Base-by-base conservation (phyloP, 2,329 filamentous ascomycete genomes). In the Sporothrix luriei region DNA sequence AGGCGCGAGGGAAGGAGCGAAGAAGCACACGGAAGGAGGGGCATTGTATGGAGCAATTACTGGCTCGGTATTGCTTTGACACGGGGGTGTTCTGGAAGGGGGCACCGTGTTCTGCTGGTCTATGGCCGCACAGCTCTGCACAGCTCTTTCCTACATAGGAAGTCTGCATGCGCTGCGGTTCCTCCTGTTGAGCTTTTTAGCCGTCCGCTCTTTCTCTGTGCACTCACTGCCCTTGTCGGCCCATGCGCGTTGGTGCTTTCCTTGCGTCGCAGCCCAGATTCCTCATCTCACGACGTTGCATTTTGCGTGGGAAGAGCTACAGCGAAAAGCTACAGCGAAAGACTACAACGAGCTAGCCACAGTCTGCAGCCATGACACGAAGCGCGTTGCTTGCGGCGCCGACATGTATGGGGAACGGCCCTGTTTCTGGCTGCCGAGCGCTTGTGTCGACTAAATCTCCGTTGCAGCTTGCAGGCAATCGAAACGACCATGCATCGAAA, bases 281-380 rank as follows among this genome's bases (percentile, higher is more conserved):
- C 62, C 19, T 65, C 13, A 5, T 51, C 11, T 65, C 62, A 38
- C 46, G 62, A 65, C 46, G 62, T 65, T 65, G 62, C 62, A 65
- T 65, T 33, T 33, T 33, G 33, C 1, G 33, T 33, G 33, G 33
- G 33, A 33, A 9, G 33, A 33, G 6, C 7, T 33, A 9, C 33
- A 33, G 9, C 33, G 13, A 46, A n/a, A n/a, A n/a, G n/a, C n/a
- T n/a, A n/a, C n/a, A n/a, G n/a, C n/a, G n/a, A n/a, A n/a, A n/a
- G n/a, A n/a, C n/a, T n/a, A 9, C 33, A 33, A 33, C 33, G 13
- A 46, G 61, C 61, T 65, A 38, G 43, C 26, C 21, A 16, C 21
- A 26, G 11, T 40, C 40, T 48, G 59, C 59, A 62, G 40, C 46
- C 26, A 46, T 14, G 19, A 48, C 11, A 29, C 21, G 21, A 64